Conservation (phyloP, 1,139 yeast genomes). For the Trichomonascaceae sp. region DNA sequence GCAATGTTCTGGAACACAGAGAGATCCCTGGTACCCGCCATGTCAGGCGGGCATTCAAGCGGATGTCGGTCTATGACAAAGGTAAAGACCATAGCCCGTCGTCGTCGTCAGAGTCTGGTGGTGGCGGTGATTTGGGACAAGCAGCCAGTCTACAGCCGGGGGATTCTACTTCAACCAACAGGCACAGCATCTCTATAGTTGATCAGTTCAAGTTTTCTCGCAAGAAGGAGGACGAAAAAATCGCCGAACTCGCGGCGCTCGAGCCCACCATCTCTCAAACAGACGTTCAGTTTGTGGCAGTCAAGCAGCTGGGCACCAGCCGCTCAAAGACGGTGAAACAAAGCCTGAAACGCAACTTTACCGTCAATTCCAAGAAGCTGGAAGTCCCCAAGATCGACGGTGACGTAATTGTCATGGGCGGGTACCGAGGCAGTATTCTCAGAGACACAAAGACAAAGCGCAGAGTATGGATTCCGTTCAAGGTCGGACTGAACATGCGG, state of each 20-base stretch:
- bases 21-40: constrained; percentile 10
- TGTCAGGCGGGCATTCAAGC: constrained; percentile 4
- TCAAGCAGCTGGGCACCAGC: constrained; percentile 50
- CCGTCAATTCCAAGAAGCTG: constrained; percentile 13
- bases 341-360: constrained; percentile 39
- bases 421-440: constrained; percentile 76
- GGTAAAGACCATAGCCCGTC: constrained; percentile 1
- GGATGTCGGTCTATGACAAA: constrained; percentile 5
- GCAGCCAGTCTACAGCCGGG: too few relatives aligned
- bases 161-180: too few relatives aligned
- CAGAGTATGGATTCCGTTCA: constrained; percentile 76
- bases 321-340: constrained; percentile 56
- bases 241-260: constrained; percentile 12
- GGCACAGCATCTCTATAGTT: too few relatives aligned
- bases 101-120: not conserved
- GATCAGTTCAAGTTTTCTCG: too few relatives aligned
- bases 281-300: constrained; percentile 39
- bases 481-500: constrained; percentile 67
- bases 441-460: constrained; percentile 51
- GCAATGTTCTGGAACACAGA: constrained; percentile 18
- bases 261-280: constrained; percentile 30
- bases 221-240: too few relatives aligned
- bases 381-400: constrained; percentile 43
- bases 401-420: constrained; percentile 70
- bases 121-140: not conserved